phyloP scores from a whole-genome alignment of 2,329 filamentous ascomycete genomes.

The Curvularia hawaiiensis region DNA sequence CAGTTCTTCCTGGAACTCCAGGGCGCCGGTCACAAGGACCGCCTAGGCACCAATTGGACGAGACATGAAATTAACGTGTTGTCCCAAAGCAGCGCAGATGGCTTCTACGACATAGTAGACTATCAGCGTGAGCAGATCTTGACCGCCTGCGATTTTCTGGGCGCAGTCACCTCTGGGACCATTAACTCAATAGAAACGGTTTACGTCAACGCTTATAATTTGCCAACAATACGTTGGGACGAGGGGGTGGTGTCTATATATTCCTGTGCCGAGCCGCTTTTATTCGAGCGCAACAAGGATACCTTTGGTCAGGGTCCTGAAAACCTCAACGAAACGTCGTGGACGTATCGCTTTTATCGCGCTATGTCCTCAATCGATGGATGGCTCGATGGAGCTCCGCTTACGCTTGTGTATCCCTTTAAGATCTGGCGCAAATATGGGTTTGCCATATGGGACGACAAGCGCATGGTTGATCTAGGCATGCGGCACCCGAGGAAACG shows the following conservation, averaged over 20 bases:
- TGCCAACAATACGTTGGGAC: slow-evolving; percentile 1
- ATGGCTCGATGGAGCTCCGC: slow-evolving; percentile 7
- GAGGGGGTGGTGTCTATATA: not conserved
- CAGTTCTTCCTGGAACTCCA: slow-evolving; percentile 16
- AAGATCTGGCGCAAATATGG: slow-evolving; percentile 13
- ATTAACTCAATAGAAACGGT: not conserved
- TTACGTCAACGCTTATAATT: not conserved
- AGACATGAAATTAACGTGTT: not conserved
- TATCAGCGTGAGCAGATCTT: slow-evolving; percentile 3
- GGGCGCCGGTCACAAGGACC: slow-evolving; percentile 4
- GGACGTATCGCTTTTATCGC: slow-evolving; percentile 4
- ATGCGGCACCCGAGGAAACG: slow-evolving; percentile 6
- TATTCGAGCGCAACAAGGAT: slow-evolving; percentile 10
- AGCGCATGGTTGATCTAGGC: slow-evolving; percentile 15
- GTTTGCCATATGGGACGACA: slow-evolving; percentile 18
- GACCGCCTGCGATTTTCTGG: slow-evolving; percentile 5
- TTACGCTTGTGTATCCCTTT: slow-evolving; percentile 7
- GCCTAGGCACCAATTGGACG: not conserved
- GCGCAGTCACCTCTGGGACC: slow-evolving; percentile 2
- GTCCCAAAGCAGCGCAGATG: slow-evolving; percentile 1
- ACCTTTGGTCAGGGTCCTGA: slow-evolving; percentile 9
- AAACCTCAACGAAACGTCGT: slow-evolving; percentile 8
- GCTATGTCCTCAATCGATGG: not conserved
- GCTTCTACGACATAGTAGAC: slow-evolving; percentile 1
- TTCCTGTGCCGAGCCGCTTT: slow-evolving; percentile 1